phyloP scores from a whole-genome alignment of 208 protist genomes.

The Trichomonas gallinae region DNA sequence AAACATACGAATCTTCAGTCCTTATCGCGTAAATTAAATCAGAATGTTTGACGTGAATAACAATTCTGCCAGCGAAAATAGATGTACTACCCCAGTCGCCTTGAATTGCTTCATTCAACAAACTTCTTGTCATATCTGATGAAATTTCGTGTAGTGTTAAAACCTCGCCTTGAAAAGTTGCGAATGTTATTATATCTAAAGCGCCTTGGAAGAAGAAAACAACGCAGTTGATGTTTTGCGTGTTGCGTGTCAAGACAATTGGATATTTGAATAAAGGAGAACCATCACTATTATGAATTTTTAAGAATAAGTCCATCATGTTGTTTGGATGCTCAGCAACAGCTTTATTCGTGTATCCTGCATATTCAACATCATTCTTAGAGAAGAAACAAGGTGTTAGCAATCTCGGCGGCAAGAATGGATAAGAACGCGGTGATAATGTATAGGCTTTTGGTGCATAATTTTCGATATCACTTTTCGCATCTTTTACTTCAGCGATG shows the following conservation, averaged over 20 bases:
- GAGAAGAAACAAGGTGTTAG: not conserved
- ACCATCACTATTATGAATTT: not conserved
- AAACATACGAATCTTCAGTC: not conserved
- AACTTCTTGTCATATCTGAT: not conserved
- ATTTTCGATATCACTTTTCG: not conserved
- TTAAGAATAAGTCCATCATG: not conserved
- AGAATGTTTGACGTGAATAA: not conserved
- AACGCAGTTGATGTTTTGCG: not conserved
- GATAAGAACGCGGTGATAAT: not conserved
- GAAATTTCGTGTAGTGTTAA: not conserved
- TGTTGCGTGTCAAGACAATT: not conserved
- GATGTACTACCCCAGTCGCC: not conserved
- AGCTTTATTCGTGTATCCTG: not conserved
- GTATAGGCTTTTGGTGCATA: not conserved
- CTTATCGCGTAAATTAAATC: not conserved
- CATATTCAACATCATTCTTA: not conserved
- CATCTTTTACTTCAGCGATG: not conserved
- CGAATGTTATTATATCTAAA: not conserved
- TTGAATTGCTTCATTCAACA: not conserved
- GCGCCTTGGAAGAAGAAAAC: not conserved
- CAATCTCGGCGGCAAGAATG: not conserved
- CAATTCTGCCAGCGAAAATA: not conserved
- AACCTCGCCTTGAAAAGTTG: not conserved
- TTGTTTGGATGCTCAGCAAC: not conserved
- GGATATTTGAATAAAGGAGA: not conserved